Evolutionary conservation across 352 stramenopile genomes (phyloP), one percentile per base, ranked within the genome.

Genomic region (Pythium graminicola): DNA sequence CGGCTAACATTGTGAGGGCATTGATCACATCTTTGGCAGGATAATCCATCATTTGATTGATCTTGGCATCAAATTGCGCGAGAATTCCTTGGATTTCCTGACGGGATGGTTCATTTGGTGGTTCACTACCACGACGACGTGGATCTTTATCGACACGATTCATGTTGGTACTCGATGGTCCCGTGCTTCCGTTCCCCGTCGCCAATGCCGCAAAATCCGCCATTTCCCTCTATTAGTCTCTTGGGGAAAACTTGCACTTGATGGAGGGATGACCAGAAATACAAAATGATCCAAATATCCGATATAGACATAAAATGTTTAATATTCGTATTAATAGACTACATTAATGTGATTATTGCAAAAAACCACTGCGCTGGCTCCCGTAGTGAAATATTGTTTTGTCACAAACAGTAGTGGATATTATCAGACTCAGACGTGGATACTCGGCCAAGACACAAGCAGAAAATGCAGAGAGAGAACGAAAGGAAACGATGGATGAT

Each of bases 21-120:
- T 93, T 94, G 73, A 95, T 95, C 60, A 84, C 88, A 69, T 89
- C 78, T 45, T 94, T 93, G 32, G 85, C 85, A 9, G 85, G 85
- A 57, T 93, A 92, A 63, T 86, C 78, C 65, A 73, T 78, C 80
- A 95, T 86, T 29, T 77, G 62, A 64, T 92, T 91, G 64, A 95
- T 90, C 69, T 82, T 80, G 41, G 69, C 67, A 63, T 93, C 80
- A 48, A 93, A 95, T 62, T 91, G 75, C 39, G 57, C 63, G 48
- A 93, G 60, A 13, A 89, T 66, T 43, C 59, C 20, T 59, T 90
- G 67, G 44, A 86, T 73, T 50, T 85, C 70, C n/a, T 67, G 45
- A 19, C 57, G 50, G 22, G 50, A 52, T 44, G 57, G 50, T 45
- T 51, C 43, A 20, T 32, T 35, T 10, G 43, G 1, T 19, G 47